A percentile compares a stretch with the other conserved stretches of the same genome.
Conservation (phyloP, 805 yeast species). For the Saccharomycopsis fermentans region DNA sequence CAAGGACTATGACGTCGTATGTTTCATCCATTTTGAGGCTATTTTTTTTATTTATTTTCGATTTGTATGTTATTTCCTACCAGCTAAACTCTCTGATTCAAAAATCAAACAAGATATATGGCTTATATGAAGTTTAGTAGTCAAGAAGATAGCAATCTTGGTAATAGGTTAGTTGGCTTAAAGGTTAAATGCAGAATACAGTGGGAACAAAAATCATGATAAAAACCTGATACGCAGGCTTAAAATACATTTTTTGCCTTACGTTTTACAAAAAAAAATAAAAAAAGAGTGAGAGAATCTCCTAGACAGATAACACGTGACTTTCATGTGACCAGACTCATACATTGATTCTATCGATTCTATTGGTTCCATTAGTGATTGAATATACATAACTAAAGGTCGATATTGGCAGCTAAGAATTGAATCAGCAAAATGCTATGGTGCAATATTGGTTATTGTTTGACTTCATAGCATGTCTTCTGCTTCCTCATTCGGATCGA, state of each 20-base stretch:
- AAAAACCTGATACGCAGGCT: neutral
- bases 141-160: too few species aligned
- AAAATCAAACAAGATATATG: too few species aligned
- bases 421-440: too few species aligned
- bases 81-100: neutral
- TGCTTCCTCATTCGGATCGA: slow-evolving; percentile 8
- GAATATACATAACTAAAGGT: too few species aligned
- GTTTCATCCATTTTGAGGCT: slow-evolving; percentile 85
- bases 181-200: too few species aligned
- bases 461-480: neutral
- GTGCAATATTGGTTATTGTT: too few species aligned
- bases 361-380: too few species aligned
- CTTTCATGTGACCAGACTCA: neutral
- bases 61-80: neutral
- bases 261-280: neutral
- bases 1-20: slow-evolving; percentile 93
- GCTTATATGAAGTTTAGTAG: too few species aligned
- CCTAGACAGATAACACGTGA: neutral
- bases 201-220: neutral
- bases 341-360: too few species aligned
- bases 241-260: neutral
- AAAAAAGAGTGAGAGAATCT: neutral
- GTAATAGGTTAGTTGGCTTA: too few species aligned
- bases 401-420: too few species aligned
- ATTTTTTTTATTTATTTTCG: neutral